Conservation (phyloP, 768 basidiomycete species). For the Leccinum longicurvipes region DNA sequence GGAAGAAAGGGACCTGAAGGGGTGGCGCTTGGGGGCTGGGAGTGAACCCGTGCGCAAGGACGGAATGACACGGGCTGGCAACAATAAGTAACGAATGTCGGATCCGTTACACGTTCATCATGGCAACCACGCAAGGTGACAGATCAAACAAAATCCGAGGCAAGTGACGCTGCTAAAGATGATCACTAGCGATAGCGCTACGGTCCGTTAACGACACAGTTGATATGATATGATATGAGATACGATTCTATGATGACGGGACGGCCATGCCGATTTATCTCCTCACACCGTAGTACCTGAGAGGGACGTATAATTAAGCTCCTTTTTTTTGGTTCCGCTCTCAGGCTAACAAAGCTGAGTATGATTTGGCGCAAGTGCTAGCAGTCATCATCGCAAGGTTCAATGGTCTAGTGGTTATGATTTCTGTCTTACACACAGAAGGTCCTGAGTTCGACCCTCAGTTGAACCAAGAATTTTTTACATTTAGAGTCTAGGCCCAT, state of each 20-base stretch:
- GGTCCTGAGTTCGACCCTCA: slow-evolving; percentile 40
- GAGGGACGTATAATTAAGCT: too few species aligned
- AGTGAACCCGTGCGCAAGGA: neutral
- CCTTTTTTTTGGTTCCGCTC: neutral
- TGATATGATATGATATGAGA: neutral
- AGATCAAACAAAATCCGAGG: neutral
- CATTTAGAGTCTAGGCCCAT: too few species aligned
- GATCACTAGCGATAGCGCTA: too few species aligned
- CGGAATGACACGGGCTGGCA: neutral
- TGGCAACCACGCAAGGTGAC: neutral
- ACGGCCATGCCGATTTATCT: neutral
- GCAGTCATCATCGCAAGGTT: slow-evolving; percentile 23
- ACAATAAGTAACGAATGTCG: slow-evolving; percentile 6
- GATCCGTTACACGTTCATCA: slow-evolving; percentile 17
- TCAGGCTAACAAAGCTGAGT: neutral
- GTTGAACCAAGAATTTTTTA: slow-evolving; percentile 44
- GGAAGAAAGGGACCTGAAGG: neutral
- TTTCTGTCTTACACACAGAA: slow-evolving; percentile 49
- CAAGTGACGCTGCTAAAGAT: neutral
- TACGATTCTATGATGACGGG: neutral
- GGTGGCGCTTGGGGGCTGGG: slow-evolving; percentile 2
- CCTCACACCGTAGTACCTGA: too few species aligned
- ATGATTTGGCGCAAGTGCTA: neutral
- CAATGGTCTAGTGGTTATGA: slow-evolving; percentile 62
- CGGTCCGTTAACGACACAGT: neutral